A percentile compares a stretch with the other conserved stretches of the same genome.
phyloP scores from a whole-genome alignment of 768 basidiomycete species.

The Cystofilobasidium ferigula region DNA sequence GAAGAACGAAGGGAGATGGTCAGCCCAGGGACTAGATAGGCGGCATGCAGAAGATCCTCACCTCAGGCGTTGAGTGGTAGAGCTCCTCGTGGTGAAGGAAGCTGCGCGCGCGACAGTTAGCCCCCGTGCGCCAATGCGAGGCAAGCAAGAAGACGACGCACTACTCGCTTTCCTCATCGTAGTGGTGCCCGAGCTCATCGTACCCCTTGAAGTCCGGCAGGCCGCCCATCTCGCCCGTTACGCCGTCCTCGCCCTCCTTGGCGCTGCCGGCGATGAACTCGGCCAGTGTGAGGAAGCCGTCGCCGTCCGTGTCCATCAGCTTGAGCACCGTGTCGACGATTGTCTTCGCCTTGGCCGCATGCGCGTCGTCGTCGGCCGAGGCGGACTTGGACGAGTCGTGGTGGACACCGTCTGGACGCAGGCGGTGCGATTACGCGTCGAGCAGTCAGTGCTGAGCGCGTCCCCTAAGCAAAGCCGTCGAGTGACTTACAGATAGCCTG shows the following conservation, averaged over 20 bases:
- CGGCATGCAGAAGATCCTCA: too few species aligned
- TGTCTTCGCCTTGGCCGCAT: slow-evolving; percentile 16
- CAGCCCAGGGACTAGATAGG: too few species aligned
- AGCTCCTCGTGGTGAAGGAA: slow-evolving; percentile 78
- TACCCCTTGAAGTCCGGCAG: slow-evolving; percentile 37
- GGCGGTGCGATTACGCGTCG: not conserved
- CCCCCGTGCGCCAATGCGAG: not conserved
- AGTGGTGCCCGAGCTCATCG: slow-evolving; percentile 38
- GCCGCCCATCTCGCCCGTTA: slow-evolving; percentile 24
- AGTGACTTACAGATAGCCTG: slow-evolving; percentile 25
- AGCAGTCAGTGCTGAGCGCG: not conserved
- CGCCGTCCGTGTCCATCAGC: slow-evolving; percentile 20
- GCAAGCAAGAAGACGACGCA: slow-evolving; percentile 25
- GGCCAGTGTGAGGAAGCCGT: slow-evolving; percentile 32
- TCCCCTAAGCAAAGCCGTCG: not conserved
- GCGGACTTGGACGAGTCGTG: slow-evolving; percentile 23
- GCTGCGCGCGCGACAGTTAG: slow-evolving; percentile 26
- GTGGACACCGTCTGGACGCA: slow-evolving; percentile 21
- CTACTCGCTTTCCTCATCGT: slow-evolving; percentile 40
- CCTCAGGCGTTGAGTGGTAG: slow-evolving; percentile 85
- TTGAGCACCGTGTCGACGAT: slow-evolving; percentile 24
- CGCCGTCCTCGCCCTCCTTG: slow-evolving; percentile 5
- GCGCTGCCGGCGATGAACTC: slow-evolving; percentile 37
- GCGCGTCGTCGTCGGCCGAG: slow-evolving; percentile 10
- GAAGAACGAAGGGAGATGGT: not conserved